Evolutionary conservation across 352 stramenopile genomes (phyloP), one percentile per base, ranked within the genome.

Genomic region (Phytophthora meadii): DNA sequence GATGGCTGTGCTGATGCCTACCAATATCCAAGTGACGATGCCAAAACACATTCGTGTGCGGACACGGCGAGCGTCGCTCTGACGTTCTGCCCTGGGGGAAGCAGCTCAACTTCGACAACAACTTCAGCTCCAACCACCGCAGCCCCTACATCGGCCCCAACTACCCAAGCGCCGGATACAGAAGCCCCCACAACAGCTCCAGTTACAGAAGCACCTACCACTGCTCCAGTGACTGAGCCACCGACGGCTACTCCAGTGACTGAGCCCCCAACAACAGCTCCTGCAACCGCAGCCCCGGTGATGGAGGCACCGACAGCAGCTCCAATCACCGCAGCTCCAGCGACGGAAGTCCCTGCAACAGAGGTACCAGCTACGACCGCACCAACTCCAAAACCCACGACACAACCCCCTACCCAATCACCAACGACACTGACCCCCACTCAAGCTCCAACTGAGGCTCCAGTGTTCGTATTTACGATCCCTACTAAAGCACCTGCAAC

Each of bases 1-100:
- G 54, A 82, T 32, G 71, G 80, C 34, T 89, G 80, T 48, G 45
- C 61, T 9, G 80, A 88, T 39, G 82, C 78, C 25, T 89, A 92
- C 54, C 68, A 87, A 46, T 92, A 72, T 55, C 82, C 82, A 1
- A 71, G 34, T 25, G 82, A 86, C 46, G 66, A 88, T 50, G 54
- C 12, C 27, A 92, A 89, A 65, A 88, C 68, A 19, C 79, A 82
- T 61, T 71, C 74, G 30, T 89, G 82, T 36, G 53, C 68, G 2
- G 70, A 68, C 10, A 68, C 63, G 12, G 61, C 68, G 14, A 61
- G 67, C 24, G 79, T 88, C 52, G 66, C 78, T 2, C 56, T 91
- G 15, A 76, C 74, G 8, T 91, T 88, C 54, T 91, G 82, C 28
- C 77, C 75, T 1, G 75, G 75, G 22, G 79, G 79, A 32, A 57